Base-by-base conservation (phyloP, 1,284 basidiomycete genomes). In the Tausonia pullulans region DNA sequence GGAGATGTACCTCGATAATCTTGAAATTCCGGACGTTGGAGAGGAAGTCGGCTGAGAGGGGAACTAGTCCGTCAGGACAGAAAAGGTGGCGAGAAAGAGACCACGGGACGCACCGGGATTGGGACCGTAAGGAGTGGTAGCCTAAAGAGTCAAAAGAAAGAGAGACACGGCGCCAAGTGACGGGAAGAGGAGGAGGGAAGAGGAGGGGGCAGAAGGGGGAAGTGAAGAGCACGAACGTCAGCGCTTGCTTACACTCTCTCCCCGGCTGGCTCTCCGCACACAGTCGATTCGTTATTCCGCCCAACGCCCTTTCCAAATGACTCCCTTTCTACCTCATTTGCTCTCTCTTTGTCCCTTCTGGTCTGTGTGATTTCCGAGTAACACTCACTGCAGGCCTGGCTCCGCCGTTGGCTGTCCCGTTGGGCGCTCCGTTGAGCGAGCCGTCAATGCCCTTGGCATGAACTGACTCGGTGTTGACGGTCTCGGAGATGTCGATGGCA, bases 21-120 rank as follows among this genome's bases (percentile, higher is more conserved):
- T 65, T 60, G 60, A 63, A 64, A 44, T 61, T 59, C 11, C n/a
- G 48, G 46, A 67, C 67, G 52, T 67, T 67, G 48, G 44, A 50
- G 5, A 67, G 63, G 67, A 67, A 67, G 48, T 65, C 64, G 57
- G 60, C 67, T 2, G 63, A 58, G 43, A 59, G 16, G 16, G 63
- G 63, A 39, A 53, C 61, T n/a, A 16, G 27, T 16, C 27, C 27
- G 11, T 16, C 16, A 8, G 52, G 16, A 53, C 14, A 10, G 52
- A 9, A 9, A 53, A 27, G 52, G 39, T 53, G 7, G 8, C 8
- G 10, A 13, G 14, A 53, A 16, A 16, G 52, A 53, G 52, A 27
- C 39, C 11, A 10, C 7, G 39, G n/a, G 52, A n/a, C 16, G n/a
- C 8, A 11, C 52, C 9, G 11, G 59, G 59, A n/a, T 52, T 48